phyloP scores from a whole-genome alignment of 306 rosid species.

The Vigna mungo region DNA sequence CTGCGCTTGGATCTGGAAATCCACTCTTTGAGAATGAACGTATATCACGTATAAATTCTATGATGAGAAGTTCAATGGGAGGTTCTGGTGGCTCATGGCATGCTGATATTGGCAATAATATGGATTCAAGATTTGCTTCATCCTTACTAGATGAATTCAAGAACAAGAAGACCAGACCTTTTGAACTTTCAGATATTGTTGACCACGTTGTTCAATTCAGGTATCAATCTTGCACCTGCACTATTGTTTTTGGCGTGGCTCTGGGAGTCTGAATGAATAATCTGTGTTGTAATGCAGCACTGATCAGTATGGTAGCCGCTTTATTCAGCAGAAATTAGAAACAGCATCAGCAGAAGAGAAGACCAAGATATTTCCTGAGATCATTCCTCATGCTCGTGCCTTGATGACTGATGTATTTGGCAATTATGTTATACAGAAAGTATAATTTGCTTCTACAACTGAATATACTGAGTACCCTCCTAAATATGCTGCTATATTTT shows the following conservation, averaged over 20 bases:
- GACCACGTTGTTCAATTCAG: slow-evolving; percentile 90
- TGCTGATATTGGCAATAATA: slow-evolving; percentile 64
- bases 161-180: slow-evolving; percentile 83
- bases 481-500: slow-evolving; percentile 21
- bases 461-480: slow-evolving; percentile 35
- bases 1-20: slow-evolving; percentile 70
- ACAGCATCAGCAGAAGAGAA: slow-evolving; percentile 82
- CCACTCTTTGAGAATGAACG: slow-evolving; percentile 71
- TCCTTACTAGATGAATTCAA: slow-evolving; percentile 91
- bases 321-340: slow-evolving; percentile 97
- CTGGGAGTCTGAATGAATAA: slow-evolving; percentile 41
- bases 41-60: slow-evolving; percentile 56
- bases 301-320: slow-evolving; percentile 99
- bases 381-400: slow-evolving; percentile 79
- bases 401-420: slow-evolving; percentile 99
- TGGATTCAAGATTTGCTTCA: slow-evolving; percentile 67
- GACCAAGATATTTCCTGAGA: slow-evolving; percentile 84
- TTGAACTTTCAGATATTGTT: slow-evolving; percentile 86
- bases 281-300: slow-evolving; percentile 68
- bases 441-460: slow-evolving; percentile 49
- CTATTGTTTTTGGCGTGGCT: slow-evolving; percentile 33
- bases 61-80: slow-evolving; percentile 74
- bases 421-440: slow-evolving; percentile 97
- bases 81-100: slow-evolving; percentile 68
- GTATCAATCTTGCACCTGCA: slow-evolving; percentile 49